Evolutionary conservation across 306 rosid species (phyloP).

Genomic region (Casuarina glauca): DNA sequence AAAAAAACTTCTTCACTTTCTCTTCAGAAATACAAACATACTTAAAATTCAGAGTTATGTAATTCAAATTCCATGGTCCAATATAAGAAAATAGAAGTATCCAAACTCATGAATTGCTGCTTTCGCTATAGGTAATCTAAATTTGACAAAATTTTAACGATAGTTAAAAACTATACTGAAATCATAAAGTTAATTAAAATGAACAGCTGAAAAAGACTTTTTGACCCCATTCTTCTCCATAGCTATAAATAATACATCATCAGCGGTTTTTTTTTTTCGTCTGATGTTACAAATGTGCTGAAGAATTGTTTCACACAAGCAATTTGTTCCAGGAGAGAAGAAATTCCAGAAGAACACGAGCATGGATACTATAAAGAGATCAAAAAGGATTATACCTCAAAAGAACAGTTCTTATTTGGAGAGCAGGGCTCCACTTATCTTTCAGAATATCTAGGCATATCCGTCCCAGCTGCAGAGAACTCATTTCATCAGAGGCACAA

Average conservation of each 20-base stretch:
- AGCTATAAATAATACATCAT: not conserved
- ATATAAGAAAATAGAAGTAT: not conserved
- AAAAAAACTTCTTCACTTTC: not conserved
- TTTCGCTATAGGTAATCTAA: not conserved
- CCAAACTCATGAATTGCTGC: not conserved
- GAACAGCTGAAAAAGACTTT: not conserved
- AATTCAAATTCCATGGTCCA: not conserved
- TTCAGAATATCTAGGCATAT: conserved; percentile 92
- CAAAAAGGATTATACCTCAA: conserved; percentile 54
- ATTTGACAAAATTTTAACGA: not conserved
- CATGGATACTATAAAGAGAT: conserved; percentile 6
- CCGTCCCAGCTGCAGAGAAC: conserved; percentile 70
- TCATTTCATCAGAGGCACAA: conserved; percentile 18
- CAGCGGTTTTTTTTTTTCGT: not conserved
- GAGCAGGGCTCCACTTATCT: conserved; percentile 95
- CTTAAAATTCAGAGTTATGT: not conserved
- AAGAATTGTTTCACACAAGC: conserved; percentile 1
- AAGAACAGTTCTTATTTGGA: conserved; percentile 88
- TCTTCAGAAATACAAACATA: not conserved
- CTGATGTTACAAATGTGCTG: not conserved
- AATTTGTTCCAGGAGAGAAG: conserved; percentile 19
- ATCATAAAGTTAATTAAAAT: not conserved
- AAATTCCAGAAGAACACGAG: not conserved
- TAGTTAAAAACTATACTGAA: not conserved
- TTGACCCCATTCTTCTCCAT: not conserved